Conservation (phyloP, 2,329 filamentous ascomycete genomes). For the Talaromyces sp. region DNA sequence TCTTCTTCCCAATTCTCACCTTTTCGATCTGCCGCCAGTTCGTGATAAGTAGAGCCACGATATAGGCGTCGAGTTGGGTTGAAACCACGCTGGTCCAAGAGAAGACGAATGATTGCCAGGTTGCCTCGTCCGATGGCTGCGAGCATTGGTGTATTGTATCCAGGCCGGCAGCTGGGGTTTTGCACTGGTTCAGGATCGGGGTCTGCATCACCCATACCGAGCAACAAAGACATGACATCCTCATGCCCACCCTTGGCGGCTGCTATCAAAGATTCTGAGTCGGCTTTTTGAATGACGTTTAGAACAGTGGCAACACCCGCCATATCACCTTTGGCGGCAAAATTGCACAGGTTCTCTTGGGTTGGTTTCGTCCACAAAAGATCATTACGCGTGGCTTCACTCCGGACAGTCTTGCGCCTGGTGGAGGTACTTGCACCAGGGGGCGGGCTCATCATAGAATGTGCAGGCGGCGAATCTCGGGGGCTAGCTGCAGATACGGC, state of each 20-base stretch:
- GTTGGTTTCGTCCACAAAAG: conserved; percentile 48
- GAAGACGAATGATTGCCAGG: conserved; percentile 73
- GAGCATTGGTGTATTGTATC: conserved; percentile 86
- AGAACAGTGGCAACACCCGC: conserved; percentile 45
- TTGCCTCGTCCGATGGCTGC: conserved; percentile 88
- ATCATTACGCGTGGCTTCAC: conserved; percentile 46
- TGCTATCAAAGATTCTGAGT: conserved; percentile 82
- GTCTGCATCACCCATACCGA: conserved; percentile 62
- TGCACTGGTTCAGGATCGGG: conserved; percentile 64
- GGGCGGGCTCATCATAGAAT: conserved; percentile 36
- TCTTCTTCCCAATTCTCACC: conserved; percentile 91
- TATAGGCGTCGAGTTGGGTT: conserved; percentile 71
- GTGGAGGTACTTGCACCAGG: conserved; percentile 26
- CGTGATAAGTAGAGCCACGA: conserved; percentile 75
- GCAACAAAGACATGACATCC: conserved; percentile 72
- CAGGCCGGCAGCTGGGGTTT: conserved; percentile 48
- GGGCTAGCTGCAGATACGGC: conserved; percentile 42
- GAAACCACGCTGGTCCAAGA: conserved; percentile 72
- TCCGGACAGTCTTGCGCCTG: conserved; percentile 41
- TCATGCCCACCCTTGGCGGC: conserved; percentile 90
- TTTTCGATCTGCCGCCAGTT: conserved; percentile 74
- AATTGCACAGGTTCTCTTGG: conserved; percentile 43
- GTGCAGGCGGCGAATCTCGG: conserved; percentile 38
- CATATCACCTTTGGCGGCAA: conserved; percentile 46
- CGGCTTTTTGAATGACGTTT: conserved; percentile 52